Evolutionary conservation across 2,329 filamentous ascomycete genomes (phyloP).

Genomic region (Cytospora piceae): DNA sequence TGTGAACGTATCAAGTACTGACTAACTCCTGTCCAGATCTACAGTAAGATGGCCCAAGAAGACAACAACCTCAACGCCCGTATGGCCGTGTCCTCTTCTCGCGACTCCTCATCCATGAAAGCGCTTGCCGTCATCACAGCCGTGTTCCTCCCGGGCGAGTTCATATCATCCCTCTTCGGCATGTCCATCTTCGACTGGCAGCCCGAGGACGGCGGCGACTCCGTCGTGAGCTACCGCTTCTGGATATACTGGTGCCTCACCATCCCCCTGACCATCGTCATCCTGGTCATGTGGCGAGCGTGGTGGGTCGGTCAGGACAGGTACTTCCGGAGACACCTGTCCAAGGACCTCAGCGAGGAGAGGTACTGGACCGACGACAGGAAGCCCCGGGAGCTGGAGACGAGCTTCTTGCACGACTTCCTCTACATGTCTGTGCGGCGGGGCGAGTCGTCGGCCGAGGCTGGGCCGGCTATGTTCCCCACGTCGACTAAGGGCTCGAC

Average conservation of each 20-base stretch:
- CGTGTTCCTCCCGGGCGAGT: slow-evolving; percentile 52
- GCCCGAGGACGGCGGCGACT: slow-evolving; percentile 37
- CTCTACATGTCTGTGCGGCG: slow-evolving; percentile 44
- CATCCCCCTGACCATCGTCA: slow-evolving; percentile 47
- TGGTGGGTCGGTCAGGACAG: slow-evolving; percentile 54
- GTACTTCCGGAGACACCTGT: slow-evolving; percentile 50
- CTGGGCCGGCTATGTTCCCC: background rate
- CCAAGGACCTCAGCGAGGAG: slow-evolving; percentile 52
- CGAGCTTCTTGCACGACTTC: slow-evolving; percentile 49
- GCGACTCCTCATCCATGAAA: slow-evolving; percentile 53
- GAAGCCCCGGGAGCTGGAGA: slow-evolving; percentile 46
- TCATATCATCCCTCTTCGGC: slow-evolving; percentile 50
- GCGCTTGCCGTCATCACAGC: slow-evolving; percentile 52
- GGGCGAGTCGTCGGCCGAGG: slow-evolving; percentile 16
- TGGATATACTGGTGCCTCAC: slow-evolving; percentile 53
- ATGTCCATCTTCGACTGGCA: slow-evolving; percentile 54
- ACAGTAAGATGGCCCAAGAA: slow-evolving; percentile 54
- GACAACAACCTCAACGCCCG: slow-evolving; percentile 50
- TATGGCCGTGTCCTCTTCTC: slow-evolving; percentile 46
- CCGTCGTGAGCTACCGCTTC: slow-evolving; percentile 46
- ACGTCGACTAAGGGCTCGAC: background rate
- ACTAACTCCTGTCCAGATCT: slow-evolving; percentile 42
- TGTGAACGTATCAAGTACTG: too few relatives aligned
- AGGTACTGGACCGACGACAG: slow-evolving; percentile 52
- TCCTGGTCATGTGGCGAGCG: slow-evolving; percentile 48